Conservation (phyloP, 441 rosid genomes). For the Pelargonium fulgidum region DNA sequence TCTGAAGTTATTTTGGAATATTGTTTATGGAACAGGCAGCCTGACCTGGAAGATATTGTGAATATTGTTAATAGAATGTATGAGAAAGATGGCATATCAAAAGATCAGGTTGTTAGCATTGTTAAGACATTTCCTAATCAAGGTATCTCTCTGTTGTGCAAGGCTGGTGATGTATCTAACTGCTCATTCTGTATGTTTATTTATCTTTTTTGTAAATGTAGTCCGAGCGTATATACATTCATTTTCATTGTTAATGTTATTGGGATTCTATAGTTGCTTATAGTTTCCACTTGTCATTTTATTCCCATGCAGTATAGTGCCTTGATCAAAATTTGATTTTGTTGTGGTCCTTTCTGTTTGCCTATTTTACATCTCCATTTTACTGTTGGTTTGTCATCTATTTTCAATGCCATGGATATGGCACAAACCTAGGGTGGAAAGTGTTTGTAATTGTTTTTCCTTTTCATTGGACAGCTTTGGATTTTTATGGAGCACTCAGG, state of each 20-base stretch:
- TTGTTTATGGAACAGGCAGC: slow-evolving; percentile 59
- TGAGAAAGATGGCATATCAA: slow-evolving; percentile 75
- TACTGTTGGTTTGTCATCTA: not conserved
- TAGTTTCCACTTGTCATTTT: not conserved
- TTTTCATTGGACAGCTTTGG: slow-evolving; percentile 53
- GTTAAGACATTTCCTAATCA: slow-evolving; percentile 82
- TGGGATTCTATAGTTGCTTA: not conserved
- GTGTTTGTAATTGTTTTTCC: not conserved
- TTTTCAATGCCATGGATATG: not conserved
- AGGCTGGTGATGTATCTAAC: not conserved
- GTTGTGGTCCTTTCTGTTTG: not conserved
- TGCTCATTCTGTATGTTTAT: not conserved
- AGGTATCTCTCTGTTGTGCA: slow-evolving; percentile 40
- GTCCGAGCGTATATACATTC: not conserved
- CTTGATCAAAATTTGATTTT: not conserved
- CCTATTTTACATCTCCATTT: not conserved
- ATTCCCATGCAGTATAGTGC: not conserved
- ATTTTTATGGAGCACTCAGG: slow-evolving; percentile 90
- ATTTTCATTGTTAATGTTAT: not conserved
- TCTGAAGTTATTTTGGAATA: slow-evolving; percentile 9
- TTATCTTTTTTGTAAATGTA: not conserved
- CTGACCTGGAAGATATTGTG: slow-evolving; percentile 71
- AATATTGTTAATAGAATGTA: slow-evolving; percentile 86
- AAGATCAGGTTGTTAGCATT: slow-evolving; percentile 53
- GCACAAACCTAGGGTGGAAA: not conserved